phyloP scores from a whole-genome alignment of 106 monocot genomes.

The Dioscorea alata region DNA sequence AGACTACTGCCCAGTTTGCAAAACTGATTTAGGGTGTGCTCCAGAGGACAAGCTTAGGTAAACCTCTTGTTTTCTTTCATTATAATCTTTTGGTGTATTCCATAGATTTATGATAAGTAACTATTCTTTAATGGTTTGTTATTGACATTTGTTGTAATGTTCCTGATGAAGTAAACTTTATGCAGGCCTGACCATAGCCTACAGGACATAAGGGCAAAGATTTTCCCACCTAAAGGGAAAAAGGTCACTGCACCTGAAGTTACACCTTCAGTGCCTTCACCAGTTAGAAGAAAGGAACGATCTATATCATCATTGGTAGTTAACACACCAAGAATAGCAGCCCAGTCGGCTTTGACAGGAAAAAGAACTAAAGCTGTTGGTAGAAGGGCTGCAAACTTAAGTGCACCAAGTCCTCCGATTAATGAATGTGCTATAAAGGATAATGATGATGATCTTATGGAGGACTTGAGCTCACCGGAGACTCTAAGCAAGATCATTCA shows the following conservation, averaged over 20 bases:
- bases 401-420: conserved; percentile 34
- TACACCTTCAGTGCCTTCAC: conserved; percentile 50
- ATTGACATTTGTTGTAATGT: too few species aligned
- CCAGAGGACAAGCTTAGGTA: conserved; percentile 82
- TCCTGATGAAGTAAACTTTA: neutral
- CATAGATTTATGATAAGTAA: too few species aligned
- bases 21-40: conserved; percentile 61
- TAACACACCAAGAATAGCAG: conserved; percentile 55
- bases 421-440: conserved; percentile 48
- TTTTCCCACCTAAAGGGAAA: conserved; percentile 79
- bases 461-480: conserved; percentile 45
- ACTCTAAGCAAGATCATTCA: conserved; percentile 2
- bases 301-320: conserved; percentile 94
- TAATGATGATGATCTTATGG: conserved; percentile 20
- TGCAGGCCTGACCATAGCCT: conserved; percentile 88
- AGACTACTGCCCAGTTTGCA: conserved; percentile 79
- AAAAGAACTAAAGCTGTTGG: conserved; percentile 66
- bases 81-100: too few species aligned
- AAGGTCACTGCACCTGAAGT: conserved; percentile 54
- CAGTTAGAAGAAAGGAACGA: conserved; percentile 86
- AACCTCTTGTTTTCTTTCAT: neutral
- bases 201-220: conserved; percentile 79
- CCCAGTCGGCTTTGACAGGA: conserved; percentile 55
- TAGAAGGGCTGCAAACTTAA: conserved; percentile 41
- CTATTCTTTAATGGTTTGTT: too few species aligned